Conservation (phyloP, 1,284 basidiomycete species). For the Boletus nobilissimus region DNA sequence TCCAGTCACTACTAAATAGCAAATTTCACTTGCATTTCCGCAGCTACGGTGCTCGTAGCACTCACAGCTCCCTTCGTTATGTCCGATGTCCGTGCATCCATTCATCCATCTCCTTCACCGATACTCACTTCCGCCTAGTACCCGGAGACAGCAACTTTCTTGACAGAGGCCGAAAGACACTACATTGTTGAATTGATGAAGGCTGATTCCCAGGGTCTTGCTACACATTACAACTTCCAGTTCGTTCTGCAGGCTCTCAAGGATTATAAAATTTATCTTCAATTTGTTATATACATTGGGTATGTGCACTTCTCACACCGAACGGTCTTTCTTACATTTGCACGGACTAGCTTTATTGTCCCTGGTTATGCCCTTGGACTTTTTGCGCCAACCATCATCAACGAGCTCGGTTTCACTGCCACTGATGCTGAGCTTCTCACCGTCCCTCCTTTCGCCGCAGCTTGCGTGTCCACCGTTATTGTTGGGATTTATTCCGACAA, state of each 20-base stretch:
- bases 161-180: slow-evolving; percentile 9
- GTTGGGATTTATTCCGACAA: not conserved
- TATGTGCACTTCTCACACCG: slow-evolving; percentile 25
- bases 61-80: not conserved
- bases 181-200: slow-evolving; percentile 6
- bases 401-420: not conserved
- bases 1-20: not conserved
- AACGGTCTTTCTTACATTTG: slow-evolving; percentile 15
- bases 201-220: slow-evolving; percentile 20
- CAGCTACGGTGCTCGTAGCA: not conserved
- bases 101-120: too few relatives aligned
- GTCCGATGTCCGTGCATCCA: not conserved
- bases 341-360: slow-evolving; percentile 5
- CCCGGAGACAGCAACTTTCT: slow-evolving; percentile 15
- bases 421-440: not conserved
- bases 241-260: slow-evolving; percentile 53
- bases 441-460: not conserved
- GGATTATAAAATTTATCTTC: slow-evolving; percentile 58
- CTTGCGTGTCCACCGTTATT: not conserved
- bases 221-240: slow-evolving; percentile 44
- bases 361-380: not conserved
- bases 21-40: not conserved
- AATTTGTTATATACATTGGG: slow-evolving; percentile 57
- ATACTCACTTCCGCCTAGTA: not conserved
- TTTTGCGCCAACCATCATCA: not conserved